phyloP scores from a whole-genome alignment of 1,139 yeast species.

The Pichia sp. region DNA sequence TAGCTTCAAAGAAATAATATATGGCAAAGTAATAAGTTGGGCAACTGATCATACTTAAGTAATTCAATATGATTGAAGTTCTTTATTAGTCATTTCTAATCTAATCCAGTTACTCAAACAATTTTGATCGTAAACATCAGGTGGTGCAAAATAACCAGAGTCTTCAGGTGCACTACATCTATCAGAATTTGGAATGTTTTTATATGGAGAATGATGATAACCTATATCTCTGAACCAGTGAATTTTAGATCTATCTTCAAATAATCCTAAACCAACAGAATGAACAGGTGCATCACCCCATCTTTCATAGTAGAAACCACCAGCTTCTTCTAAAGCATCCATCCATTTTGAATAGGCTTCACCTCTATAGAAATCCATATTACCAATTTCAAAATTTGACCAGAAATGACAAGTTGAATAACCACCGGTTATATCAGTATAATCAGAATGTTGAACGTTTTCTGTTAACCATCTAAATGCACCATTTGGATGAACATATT shows the following conservation, averaged over 20 bases:
- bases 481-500: slow-evolving; percentile 41
- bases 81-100: slow-evolving; percentile 44
- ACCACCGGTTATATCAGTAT: slow-evolving; percentile 37
- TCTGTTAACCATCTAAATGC: slow-evolving; percentile 51
- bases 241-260: slow-evolving; percentile 57
- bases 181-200: slow-evolving; percentile 42
- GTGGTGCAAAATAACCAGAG: slow-evolving; percentile 41
- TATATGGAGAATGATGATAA: slow-evolving; percentile 65
- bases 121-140: slow-evolving; percentile 52
- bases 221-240: slow-evolving; percentile 92
- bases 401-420: slow-evolving; percentile 78
- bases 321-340: slow-evolving; percentile 55
- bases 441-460: slow-evolving; percentile 42
- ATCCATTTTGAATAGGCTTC: slow-evolving; percentile 62
- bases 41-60: background rate
- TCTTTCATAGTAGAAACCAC: slow-evolving; percentile 81
- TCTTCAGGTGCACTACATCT: slow-evolving; percentile 36
- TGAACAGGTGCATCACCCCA: slow-evolving; percentile 98
- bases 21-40: too few relatives aligned
- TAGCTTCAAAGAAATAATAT: too few relatives aligned
- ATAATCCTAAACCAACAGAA: slow-evolving; percentile 72
- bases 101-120: slow-evolving; percentile 72
- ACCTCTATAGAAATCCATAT: slow-evolving; percentile 65
- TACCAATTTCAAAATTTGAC: slow-evolving; percentile 90
- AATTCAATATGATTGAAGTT: slow-evolving; percentile 26